phyloP scores from a whole-genome alignment of 2,329 filamentous ascomycete genomes.

The Amauroascus niger region DNA sequence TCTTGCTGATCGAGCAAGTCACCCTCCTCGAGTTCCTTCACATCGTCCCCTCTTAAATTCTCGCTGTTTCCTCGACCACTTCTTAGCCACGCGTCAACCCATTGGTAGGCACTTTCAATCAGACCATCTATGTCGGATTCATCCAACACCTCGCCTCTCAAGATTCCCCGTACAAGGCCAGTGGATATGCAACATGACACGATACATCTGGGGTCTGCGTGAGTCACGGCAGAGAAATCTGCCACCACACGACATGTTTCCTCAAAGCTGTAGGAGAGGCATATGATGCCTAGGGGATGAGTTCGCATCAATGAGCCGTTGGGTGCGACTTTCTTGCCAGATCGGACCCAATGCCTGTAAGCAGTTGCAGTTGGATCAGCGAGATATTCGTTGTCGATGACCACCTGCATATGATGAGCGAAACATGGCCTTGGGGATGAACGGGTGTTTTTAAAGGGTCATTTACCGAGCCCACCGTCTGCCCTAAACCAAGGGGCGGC shows the following conservation, averaged over 20 bases:
- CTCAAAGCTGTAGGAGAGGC: constrained; percentile 33
- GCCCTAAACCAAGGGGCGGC: constrained; percentile 42
- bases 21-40: constrained; percentile 13
- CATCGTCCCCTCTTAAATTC: constrained; percentile 9
- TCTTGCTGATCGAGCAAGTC: constrained; percentile 34
- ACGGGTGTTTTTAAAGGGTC: neutral
- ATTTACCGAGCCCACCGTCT: constrained; percentile 38
- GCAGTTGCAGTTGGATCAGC: constrained; percentile 36
- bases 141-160: constrained; percentile 37
- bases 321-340: constrained; percentile 36
- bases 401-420: constrained; percentile 19
- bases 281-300: constrained; percentile 44
- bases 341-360: constrained; percentile 35
- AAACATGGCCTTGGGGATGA: neutral
- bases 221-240: constrained; percentile 39
- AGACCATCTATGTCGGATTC: constrained; percentile 37
- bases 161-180: constrained; percentile 39
- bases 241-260: constrained; percentile 40
- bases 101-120: constrained; percentile 34
- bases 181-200: constrained; percentile 43
- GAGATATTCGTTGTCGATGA: constrained; percentile 33
- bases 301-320: constrained; percentile 48
- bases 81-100: constrained; percentile 30
- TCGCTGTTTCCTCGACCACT: constrained; percentile 20
- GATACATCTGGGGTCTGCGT: constrained; percentile 45